Conservation (phyloP, 495 filamentous ascomycete genomes). For the Baudoinia panamericana region DNA sequence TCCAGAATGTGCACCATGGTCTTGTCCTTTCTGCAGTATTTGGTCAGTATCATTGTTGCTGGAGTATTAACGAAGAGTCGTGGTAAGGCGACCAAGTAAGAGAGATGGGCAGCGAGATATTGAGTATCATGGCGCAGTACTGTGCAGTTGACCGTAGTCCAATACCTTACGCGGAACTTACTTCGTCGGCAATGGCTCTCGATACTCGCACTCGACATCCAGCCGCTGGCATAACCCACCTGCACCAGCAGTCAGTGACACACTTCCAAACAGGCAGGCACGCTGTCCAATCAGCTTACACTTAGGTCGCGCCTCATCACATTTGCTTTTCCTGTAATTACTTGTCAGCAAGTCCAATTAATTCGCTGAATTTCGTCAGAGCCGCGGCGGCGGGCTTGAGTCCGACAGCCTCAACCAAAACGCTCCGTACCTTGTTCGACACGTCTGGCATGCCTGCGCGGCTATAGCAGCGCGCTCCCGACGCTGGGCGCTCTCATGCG, state of each 20-base stretch:
- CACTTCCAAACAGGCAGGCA: neutral
- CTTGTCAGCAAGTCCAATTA: too few species aligned
- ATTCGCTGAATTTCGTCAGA: neutral
- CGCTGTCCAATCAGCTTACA: slow-evolving; percentile 10
- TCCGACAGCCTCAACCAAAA: neutral
- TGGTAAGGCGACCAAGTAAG: too few species aligned
- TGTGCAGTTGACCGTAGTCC: too few species aligned
- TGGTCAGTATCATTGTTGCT: neutral
- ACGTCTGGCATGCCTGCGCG: slow-evolving; percentile 29
- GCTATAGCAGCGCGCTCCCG: slow-evolving; percentile 26
- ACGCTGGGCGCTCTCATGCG: slow-evolving; percentile 11
- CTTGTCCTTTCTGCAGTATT: slow-evolving; percentile 42
- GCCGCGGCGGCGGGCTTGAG: neutral
- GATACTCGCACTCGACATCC: slow-evolving; percentile 44
- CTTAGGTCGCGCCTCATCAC: slow-evolving; percentile 26
- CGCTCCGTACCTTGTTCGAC: slow-evolving; percentile 17
- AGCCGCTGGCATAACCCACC: slow-evolving; percentile 27
- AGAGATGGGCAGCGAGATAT: too few species aligned
- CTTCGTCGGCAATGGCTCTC: slow-evolving; percentile 51
- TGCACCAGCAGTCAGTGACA: neutral
- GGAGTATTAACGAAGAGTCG: too few species aligned
- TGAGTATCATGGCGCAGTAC: too few species aligned
- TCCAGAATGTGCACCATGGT: slow-evolving; percentile 47
- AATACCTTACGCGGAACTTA: too few species aligned
- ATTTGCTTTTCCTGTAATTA: slow-evolving; percentile 27